These are phyloP conservation scores for Glebionis coronaria DNA, from an alignment of 129 eudicot genomes.

Conservation along the genomic window DNA sequence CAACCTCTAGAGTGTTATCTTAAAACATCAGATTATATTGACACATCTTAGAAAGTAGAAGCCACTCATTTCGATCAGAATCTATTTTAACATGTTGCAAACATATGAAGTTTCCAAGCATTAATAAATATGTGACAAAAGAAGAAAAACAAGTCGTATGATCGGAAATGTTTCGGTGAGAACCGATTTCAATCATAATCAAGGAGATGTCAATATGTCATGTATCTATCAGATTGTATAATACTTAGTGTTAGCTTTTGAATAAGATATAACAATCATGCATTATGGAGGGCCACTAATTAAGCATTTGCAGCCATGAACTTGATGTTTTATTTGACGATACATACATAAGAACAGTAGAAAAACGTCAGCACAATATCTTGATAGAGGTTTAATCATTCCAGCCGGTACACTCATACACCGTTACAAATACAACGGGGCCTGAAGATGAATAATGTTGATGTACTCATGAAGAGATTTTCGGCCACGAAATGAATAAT, in stretches of 20 bases:
- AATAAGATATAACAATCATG: neutral
- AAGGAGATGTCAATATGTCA: neutral
- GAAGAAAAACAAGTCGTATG: too few species aligned
- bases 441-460: neutral
- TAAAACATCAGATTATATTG: too few species aligned
- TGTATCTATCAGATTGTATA: neutral
- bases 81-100: too few species aligned
- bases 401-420: too few species aligned
- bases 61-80: too few species aligned
- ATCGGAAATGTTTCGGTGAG: too few species aligned
- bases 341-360: neutral
- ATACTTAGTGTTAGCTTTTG: neutral
- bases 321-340: neutral
- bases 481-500: neutral
- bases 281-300: neutral
- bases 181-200: neutral
- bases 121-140: too few species aligned
- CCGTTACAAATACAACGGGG: neutral
- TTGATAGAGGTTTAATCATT: neutral
- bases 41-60: too few species aligned
- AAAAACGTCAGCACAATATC: neutral
- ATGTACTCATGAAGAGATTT: neutral
- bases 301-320: constrained; percentile 1
- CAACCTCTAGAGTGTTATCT: too few species aligned
- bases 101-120: too few species aligned